Percentiles rank a stretch among this genome's conserved stretches.
Conservation (phyloP, 2,329 filamentous ascomycete genomes). For the Phialophora expanda region DNA sequence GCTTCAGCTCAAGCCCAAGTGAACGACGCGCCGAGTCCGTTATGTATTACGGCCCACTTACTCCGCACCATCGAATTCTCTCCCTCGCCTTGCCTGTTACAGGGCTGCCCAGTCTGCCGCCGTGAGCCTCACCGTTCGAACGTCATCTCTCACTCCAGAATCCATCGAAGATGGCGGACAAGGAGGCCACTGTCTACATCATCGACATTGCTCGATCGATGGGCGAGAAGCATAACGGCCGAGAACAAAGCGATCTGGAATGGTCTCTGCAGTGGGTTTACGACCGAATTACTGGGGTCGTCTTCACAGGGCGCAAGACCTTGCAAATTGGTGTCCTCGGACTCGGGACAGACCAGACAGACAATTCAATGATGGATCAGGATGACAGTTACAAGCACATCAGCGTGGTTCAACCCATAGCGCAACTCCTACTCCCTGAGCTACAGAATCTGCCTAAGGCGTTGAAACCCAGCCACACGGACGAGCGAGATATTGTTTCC, state of each 20-base stretch:
- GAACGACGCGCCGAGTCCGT: not conserved
- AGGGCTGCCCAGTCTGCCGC: not conserved
- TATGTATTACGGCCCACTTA: not conserved
- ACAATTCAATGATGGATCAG: conserved; percentile 69
- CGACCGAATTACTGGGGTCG: conserved; percentile 83
- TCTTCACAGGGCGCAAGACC: conserved; percentile 75
- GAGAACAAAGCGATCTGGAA: conserved; percentile 79
- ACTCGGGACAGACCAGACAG: conserved; percentile 76
- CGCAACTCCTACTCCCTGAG: conserved; percentile 72
- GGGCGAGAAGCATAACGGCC: conserved; percentile 71
- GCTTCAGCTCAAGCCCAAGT: conserved; percentile 1
- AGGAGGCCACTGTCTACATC: conserved; percentile 91
- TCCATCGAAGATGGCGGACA: conserved; percentile 70
- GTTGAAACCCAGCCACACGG: conserved; percentile 70
- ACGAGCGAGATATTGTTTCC: conserved; percentile 80
- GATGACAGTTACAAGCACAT: conserved; percentile 82
- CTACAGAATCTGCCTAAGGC: conserved; percentile 67
- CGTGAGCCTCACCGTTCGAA: not conserved
- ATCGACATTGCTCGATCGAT: conserved; percentile 88
- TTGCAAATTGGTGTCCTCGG: conserved; percentile 79
- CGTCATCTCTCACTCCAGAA: not conserved
- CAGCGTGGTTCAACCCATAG: conserved; percentile 67
- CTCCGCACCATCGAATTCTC: not conserved
- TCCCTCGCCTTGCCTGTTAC: not conserved
- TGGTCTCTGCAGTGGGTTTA: conserved; percentile 91